Conservation (phyloP, 192 early-diverging fungal species). For the Gaertneriomyces semiglobifer region DNA sequence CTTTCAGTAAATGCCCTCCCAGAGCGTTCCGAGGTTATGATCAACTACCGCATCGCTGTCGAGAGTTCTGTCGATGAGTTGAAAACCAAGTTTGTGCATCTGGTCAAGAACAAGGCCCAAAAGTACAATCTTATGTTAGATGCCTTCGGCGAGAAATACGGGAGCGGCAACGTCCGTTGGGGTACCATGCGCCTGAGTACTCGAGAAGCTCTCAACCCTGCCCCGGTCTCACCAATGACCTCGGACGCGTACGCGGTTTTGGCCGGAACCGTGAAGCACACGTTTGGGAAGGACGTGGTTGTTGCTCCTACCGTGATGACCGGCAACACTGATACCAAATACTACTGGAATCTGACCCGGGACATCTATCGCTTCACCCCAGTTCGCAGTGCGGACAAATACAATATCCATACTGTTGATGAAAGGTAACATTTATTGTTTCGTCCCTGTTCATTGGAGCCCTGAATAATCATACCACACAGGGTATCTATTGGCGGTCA, state of each 20-base stretch:
- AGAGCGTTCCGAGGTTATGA: conserved; percentile 21
- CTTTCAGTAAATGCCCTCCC: conserved; percentile 42
- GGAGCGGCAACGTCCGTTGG: background rate
- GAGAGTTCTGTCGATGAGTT: conserved; percentile 14
- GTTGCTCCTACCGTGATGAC: conserved; percentile 38
- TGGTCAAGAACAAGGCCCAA: background rate
- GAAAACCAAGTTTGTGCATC: conserved; percentile 11
- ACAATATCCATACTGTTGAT: conserved; percentile 33
- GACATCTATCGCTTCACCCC: conserved; percentile 42
- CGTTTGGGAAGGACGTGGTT: conserved; percentile 9
- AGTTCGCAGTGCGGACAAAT: conserved; percentile 14
- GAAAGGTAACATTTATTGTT: too few relatives aligned
- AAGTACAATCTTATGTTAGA: conserved; percentile 14
- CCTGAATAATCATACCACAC: too few relatives aligned
- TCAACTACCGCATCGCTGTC: conserved; percentile 43
- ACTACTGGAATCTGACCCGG: conserved; percentile 36
- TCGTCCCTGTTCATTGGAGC: too few relatives aligned
- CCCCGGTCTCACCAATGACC: conserved; percentile 23
- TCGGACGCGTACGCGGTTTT: too few relatives aligned
- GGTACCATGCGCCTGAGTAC: conserved; percentile 4
- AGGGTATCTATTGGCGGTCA: too few relatives aligned
- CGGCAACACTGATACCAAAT: conserved; percentile 44
- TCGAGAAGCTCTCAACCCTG: conserved; percentile 31
- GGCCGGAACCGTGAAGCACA: background rate
- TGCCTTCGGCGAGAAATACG: conserved; percentile 3